Evolutionary conservation across 2,329 filamentous ascomycete species (phyloP), one percentile per base, ranked within the genome.

Genomic region (Triangularia verruculosa): DNA sequence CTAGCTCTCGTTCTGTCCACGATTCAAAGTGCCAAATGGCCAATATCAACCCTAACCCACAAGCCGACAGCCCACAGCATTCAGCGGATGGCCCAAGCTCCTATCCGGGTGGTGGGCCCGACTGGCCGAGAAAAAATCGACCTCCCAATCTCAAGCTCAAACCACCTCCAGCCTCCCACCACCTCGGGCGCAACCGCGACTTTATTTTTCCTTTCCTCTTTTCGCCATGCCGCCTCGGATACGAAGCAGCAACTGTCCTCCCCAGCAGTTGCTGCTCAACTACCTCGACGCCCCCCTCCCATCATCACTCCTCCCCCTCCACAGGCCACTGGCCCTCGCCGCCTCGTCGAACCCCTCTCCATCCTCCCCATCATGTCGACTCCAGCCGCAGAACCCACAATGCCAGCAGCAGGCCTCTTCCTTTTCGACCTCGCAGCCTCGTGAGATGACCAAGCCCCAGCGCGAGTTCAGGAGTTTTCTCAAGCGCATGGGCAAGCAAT

Each of bases 401-500:
- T 17, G 34, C 30, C 30, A 32, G 30, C 30, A 32, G 30, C 30
- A 64, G 61, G 47, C 65, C 76, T 51, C 43, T 57, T 64, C 71
- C 53, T 80, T 82, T 65, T 78, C 77, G 60, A 75, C 78, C 51
- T 80, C 79, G 22, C 69, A 74, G 59, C 74, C 74, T 56, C 73
- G 70, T 51, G 72, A 74, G 24, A 52, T 43, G 60, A 78, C 79
- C 71, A 76, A 51, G 74, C 70, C 76, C 28, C 78, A 79, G 9
- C 72, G 74, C 63, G 63, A 65, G 34, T 80, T 82, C 73, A 74
- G 75, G 27, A 63, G 72, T 4, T 82, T 78, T 78, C 54, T 73
- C 24, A 67, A 67, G 47, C 58, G 24, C 17, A 39, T 43, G 2
- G 71, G 68, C 25, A 54, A 62, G 7, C 15, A 54, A 17, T 68